Percentiles rank a stretch among this genome's conserved stretches.
Conservation (phyloP, 371 early-diverging fungal species). For the Thermomucor indicae-seudaticae region DNA sequence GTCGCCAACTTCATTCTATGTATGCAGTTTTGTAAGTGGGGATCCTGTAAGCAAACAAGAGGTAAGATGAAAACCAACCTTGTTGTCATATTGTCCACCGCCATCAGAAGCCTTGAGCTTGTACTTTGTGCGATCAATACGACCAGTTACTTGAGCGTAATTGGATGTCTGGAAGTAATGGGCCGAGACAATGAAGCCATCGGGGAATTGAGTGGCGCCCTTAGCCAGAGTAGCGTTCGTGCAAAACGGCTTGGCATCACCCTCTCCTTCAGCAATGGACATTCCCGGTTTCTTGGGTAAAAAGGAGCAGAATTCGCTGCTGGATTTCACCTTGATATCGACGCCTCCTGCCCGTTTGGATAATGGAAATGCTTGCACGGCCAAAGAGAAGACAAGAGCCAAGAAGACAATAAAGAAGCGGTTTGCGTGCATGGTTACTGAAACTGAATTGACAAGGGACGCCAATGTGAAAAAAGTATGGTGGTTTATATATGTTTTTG, state of each 20-base stretch:
- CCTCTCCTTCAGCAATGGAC: slow-evolving; percentile 34
- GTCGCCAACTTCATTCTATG: slow-evolving; percentile 14
- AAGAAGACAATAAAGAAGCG: neutral
- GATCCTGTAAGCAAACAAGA: too few relatives aligned
- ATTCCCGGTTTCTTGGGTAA: slow-evolving; percentile 37
- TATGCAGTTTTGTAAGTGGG: too few relatives aligned
- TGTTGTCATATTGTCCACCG: slow-evolving; percentile 48
- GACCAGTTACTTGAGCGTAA: slow-evolving; percentile 49
- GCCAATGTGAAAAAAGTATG: neutral
- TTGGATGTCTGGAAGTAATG: slow-evolving; percentile 24
- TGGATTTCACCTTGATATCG: slow-evolving; percentile 22
- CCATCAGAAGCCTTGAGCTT: slow-evolving; percentile 33
- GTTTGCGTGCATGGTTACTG: neutral
- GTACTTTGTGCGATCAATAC: slow-evolving; percentile 38
- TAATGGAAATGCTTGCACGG: slow-evolving; percentile 1
- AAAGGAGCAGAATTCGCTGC: slow-evolving; percentile 32
- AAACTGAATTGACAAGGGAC: neutral
- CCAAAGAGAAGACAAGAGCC: neutral
- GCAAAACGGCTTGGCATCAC: slow-evolving; percentile 27
- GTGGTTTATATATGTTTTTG: neutral
- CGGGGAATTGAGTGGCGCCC: slow-evolving; percentile 28
- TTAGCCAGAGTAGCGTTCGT: slow-evolving; percentile 16
- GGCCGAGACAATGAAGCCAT: slow-evolving; percentile 42
- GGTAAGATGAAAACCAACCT: too few relatives aligned
- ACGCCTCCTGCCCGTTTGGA: slow-evolving; percentile 12